Percentiles rank a stretch among this genome's conserved stretches.
phyloP scores from a whole-genome alignment of 208 protist genomes.

The Wallacemonas sp. region DNA sequence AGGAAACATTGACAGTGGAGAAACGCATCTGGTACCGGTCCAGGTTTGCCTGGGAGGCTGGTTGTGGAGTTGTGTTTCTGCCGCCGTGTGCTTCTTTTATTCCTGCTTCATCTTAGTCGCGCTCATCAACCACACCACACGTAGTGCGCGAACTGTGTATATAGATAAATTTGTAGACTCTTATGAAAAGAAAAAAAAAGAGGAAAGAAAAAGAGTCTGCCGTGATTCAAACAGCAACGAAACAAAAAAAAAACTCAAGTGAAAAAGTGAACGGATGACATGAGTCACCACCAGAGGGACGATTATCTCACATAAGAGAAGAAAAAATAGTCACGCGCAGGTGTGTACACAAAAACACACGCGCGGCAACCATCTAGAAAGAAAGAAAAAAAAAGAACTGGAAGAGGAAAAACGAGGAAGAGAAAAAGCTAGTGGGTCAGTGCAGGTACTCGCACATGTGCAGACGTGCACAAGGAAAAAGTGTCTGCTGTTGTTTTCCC shows the following conservation, averaged over 20 bases:
- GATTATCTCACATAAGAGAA: neutral
- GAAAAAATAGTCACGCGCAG: neutral
- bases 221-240: too few relatives aligned
- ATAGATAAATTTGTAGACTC: too few relatives aligned
- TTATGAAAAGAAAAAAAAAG: neutral
- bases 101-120: too few relatives aligned
- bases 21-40: too few relatives aligned
- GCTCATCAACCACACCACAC: too few relatives aligned
- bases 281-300: neutral
- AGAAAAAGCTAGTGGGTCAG: neutral
- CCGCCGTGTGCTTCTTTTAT: too few relatives aligned
- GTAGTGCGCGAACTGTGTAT: too few relatives aligned
- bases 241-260: neutral
- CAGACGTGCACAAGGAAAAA: slow-evolving; percentile 20
- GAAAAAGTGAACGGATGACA: neutral
- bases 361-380: neutral
- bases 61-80: too few relatives aligned
- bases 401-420: too few relatives aligned
- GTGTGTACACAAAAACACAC: neutral
- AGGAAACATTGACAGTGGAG: slow-evolving; percentile 5
- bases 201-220: neutral
- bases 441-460: neutral
- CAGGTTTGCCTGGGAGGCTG: too few relatives aligned
- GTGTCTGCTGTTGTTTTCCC: slow-evolving; percentile 53
- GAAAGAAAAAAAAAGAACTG: neutral